A percentile compares a stretch with the other conserved stretches of the same genome.
Evolutionary conservation across 176 grass and related monocot genomes (phyloP).

Genomic region (Guadua angustifolia): DNA sequence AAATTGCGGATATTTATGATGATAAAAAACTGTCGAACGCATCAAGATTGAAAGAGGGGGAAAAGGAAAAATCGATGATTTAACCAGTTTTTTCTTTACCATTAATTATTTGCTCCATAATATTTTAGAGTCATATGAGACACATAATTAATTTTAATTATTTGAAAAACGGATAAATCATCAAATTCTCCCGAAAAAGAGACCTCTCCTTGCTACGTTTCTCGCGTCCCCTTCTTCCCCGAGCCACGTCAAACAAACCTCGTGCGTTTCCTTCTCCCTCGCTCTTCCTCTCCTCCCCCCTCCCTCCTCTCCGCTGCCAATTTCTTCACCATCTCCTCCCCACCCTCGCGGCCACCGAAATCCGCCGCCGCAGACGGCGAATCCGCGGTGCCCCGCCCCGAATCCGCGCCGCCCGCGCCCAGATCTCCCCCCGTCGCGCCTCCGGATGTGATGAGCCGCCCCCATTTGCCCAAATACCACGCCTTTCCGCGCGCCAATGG

Average conservation of each 20-base stretch:
- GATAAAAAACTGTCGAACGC: neutral
- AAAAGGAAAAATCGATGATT: neutral
- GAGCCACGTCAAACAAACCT: conserved; percentile 58
- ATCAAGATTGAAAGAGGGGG: neutral
- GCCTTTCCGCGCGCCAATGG: conserved; percentile 54
- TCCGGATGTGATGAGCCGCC: conserved; percentile 72
- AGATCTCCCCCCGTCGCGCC: conserved; percentile 42
- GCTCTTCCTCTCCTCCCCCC: neutral
- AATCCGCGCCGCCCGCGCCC: conserved; percentile 42
- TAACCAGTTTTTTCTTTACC: no score
- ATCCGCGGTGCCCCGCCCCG: neutral
- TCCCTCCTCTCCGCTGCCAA: neutral
- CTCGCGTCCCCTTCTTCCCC: neutral
- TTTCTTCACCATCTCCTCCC: conserved; percentile 27
- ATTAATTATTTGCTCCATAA: no score
- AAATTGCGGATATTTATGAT: neutral
- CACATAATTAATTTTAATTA: no score
- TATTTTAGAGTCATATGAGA: no score
- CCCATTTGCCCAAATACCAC: conserved; percentile 57
- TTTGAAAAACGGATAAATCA: no score
- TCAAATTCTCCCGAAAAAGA: neutral
- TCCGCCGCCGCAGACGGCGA: conserved; percentile 10
- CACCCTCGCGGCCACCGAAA: neutral
- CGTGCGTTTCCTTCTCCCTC: neutral
- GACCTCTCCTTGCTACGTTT: conserved; percentile 44